Base-by-base conservation (phyloP, 129 eudicot species). In the Scalesia atractyloides region DNA sequence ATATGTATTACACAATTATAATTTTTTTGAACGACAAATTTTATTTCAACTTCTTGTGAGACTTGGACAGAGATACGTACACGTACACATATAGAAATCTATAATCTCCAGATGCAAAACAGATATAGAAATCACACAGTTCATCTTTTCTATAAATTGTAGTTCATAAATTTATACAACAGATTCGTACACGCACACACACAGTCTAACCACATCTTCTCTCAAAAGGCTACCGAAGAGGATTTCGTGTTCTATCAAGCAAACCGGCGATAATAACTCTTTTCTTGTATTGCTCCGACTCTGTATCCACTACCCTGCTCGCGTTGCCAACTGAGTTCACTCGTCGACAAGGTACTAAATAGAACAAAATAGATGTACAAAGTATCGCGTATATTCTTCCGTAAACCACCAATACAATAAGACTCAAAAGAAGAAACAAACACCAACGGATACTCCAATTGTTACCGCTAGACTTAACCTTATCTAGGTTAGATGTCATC, bases 251-350 rank as follows among this genome's bases (percentile, higher is more conserved):
- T 70, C 88, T 50, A 33, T 83, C 84, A 72, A 85, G 79, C 76
- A 88, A 54, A 54, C 95, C 95, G 12, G 83, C 90, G 88, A 85
- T 73, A 41, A 84, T 80, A 43, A 88, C 89, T 66, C 83, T 78
- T 39, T 85, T 88, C 84, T 82, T 85, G 57, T 82, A 80, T 50
- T 77, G 81, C 22, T 77, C 84, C 73, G 89, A 76, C 64, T 87
- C 89, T 0, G 74, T 49, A 39, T 81, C 78, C 37, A 62, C 12
- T 1, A 51, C 52, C 58, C 69, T 68, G 2, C 53, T 74, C 6
- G 18, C 36, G 18, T 51, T 62, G 0, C 2, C 53, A 5, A 50
- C 69, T 9, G 76, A 57, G 24, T 80, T 73, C 7, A 73, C 12
- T 9, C 57, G 73, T 4, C 75, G 58, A 59, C 79, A 33, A 15